Conservation (phyloP, 2,329 filamentous ascomycete genomes). For the Fusarium xylarioides region DNA sequence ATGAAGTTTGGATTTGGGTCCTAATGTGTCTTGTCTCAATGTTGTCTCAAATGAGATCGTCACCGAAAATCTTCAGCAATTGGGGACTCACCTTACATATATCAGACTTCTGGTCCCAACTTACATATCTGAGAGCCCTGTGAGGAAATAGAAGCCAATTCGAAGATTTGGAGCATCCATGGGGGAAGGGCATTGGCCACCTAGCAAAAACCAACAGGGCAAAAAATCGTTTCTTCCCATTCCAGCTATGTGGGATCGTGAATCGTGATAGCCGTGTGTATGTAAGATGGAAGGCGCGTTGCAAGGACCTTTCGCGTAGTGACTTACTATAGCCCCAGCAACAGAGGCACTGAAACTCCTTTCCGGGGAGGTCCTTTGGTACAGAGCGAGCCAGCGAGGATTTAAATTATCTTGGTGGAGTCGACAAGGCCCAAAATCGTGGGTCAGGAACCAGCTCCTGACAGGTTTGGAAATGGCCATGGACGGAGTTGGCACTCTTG, state of each 20-base stretch:
- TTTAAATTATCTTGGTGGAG: conserved; percentile 31
- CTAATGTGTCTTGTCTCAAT: not conserved
- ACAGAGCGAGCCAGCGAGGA: conserved; percentile 4
- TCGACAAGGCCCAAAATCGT: conserved; percentile 16
- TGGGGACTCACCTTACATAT: conserved; percentile 1
- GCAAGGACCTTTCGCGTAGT: not conserved
- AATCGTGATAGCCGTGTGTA: not conserved
- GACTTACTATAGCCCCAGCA: not conserved
- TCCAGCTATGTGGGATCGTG: conserved; percentile 14
- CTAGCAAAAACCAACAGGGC: conserved; percentile 4
- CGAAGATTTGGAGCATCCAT: conserved; percentile 19
- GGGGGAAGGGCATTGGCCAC: conserved; percentile 16
- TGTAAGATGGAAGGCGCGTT: conserved; percentile 1
- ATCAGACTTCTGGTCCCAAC: conserved; percentile 12
- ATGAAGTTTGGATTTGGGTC: not conserved
- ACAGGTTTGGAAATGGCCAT: conserved; percentile 14
- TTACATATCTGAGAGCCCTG: conserved; percentile 20
- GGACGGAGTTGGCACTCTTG: conserved; percentile 2
- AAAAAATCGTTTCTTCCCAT: conserved; percentile 22
- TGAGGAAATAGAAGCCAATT: conserved; percentile 28
- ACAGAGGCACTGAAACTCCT: conserved; percentile 1
- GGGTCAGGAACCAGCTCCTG: conserved; percentile 32
- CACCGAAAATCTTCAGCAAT: conserved; percentile 1
- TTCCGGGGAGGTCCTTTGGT: not conserved
- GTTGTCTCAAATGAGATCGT: conserved; percentile 15